phyloP scores from a whole-genome alignment of 495 filamentous ascomycete species.

The Friedmanniomyces simplex region DNA sequence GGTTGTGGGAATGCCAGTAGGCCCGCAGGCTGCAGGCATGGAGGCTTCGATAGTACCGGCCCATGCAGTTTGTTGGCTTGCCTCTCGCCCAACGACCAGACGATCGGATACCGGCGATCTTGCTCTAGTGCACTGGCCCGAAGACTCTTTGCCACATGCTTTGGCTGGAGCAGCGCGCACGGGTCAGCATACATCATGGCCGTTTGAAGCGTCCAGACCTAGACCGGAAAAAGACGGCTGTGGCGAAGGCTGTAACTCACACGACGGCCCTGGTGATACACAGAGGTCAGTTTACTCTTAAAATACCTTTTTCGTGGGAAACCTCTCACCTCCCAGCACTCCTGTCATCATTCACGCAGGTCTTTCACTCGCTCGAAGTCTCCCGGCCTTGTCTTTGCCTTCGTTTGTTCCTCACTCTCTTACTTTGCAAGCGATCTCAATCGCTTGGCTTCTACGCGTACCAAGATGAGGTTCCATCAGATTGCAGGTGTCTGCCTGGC shows the following conservation, averaged over 20 bases:
- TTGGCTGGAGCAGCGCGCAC: not conserved
- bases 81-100: not conserved
- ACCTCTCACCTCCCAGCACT: too few species aligned
- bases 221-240: not conserved
- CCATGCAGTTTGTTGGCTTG: not conserved
- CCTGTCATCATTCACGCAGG: too few species aligned
- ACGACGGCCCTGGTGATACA: not conserved
- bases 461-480: not conserved
- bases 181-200: not conserved
- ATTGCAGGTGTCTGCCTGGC: not conserved
- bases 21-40: too few species aligned
- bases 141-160: not conserved
- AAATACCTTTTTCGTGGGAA: not conserved
- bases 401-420: not conserved
- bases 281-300: not conserved
- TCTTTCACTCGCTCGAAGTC: not conserved
- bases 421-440: not conserved
- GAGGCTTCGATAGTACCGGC: not conserved
- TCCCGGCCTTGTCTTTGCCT: not conserved
- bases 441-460: not conserved
- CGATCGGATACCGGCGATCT: not conserved
- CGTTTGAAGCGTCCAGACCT: not conserved
- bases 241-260: not conserved
- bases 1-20: too few species aligned
- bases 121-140: not conserved